Percentiles rank a stretch among this genome's conserved stretches.
Evolutionary conservation across 2,329 filamentous ascomycete species (phyloP).

Genomic region (Cladophialophora exuberans): DNA sequence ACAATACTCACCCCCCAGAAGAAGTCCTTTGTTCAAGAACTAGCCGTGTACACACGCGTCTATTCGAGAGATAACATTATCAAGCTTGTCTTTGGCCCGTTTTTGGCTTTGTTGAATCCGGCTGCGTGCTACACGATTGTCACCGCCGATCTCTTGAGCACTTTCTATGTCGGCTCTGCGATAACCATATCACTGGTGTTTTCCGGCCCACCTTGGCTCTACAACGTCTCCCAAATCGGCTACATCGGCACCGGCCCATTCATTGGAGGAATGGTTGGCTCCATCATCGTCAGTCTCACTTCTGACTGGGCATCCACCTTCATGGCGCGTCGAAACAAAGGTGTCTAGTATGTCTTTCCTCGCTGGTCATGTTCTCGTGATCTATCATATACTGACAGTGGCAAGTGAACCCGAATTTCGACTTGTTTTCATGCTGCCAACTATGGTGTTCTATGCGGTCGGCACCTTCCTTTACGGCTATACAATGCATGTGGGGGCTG

Average conservation of each 20-base stretch:
- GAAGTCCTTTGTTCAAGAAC: constrained; percentile 26
- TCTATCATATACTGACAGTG: neutral
- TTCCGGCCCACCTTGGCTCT: constrained; percentile 35
- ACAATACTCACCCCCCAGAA: constrained; percentile 19
- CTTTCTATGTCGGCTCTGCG: neutral
- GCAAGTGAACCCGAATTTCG: constrained; percentile 34
- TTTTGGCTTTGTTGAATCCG: constrained; percentile 36
- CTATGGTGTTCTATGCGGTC: constrained; percentile 19
- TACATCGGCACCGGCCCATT: constrained; percentile 25
- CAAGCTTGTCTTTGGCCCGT: constrained; percentile 35
- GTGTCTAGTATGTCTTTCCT: constrained; percentile 34
- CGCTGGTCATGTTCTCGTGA: neutral
- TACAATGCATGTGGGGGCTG: neutral
- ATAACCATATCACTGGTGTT: constrained; percentile 35
- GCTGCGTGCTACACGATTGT: constrained; percentile 33
- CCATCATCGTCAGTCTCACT: constrained; percentile 44
- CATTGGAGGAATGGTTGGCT: constrained; percentile 12
- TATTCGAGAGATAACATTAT: constrained; percentile 25
- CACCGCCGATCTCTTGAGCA: constrained; percentile 20
- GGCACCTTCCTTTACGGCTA: constrained; percentile 34
- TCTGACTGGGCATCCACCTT: constrained; percentile 38
- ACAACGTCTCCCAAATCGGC: constrained; percentile 33
- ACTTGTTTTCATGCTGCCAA: constrained; percentile 26
- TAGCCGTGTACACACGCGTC: constrained; percentile 26
- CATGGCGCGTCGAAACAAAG: constrained; percentile 47